These are phyloP conservation scores for Mycena crocata DNA, from an alignment of 768 basidiomycete species.

Conservation along the genomic window DNA sequence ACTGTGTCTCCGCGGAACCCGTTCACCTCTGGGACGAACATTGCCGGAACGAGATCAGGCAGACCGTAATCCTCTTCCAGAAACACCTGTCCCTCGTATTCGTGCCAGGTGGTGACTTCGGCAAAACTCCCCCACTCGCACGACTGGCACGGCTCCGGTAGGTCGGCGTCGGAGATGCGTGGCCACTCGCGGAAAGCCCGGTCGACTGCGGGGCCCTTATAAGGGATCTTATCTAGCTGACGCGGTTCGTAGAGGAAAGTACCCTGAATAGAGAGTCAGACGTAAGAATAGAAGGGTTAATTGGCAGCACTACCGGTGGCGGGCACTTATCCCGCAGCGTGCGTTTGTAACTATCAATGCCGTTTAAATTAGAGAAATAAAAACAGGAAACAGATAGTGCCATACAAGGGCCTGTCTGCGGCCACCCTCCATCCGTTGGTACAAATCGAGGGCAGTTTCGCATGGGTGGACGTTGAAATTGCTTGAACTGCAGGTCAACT, in stretches of 20 bases:
- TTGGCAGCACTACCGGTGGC: slow-evolving; percentile 1
- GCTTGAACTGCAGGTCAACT: background rate
- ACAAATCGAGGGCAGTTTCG: background rate
- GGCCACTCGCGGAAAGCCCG: background rate
- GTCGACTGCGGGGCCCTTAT: no score
- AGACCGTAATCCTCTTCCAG: background rate
- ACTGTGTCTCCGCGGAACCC: background rate
- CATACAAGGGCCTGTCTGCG: background rate
- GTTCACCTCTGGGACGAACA: slow-evolving; percentile 1
- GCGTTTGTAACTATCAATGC: background rate
- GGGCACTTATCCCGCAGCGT: slow-evolving; percentile 14
- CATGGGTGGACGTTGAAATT: background rate
- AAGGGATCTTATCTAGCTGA: no score
- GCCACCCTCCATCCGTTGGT: background rate
- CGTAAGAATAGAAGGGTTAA: background rate
- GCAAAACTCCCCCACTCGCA: background rate
- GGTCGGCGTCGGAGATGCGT: background rate
- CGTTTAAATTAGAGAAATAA: background rate
- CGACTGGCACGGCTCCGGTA: slow-evolving; percentile 14
- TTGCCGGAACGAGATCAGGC: background rate
- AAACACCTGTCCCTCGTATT: background rate
- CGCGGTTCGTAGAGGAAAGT: background rate
- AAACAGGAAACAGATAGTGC: background rate
- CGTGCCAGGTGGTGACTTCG: background rate
- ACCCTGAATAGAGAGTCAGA: background rate